phyloP scores from a whole-genome alignment of 768 basidiomycete species.

The Jaapia argillacea region DNA sequence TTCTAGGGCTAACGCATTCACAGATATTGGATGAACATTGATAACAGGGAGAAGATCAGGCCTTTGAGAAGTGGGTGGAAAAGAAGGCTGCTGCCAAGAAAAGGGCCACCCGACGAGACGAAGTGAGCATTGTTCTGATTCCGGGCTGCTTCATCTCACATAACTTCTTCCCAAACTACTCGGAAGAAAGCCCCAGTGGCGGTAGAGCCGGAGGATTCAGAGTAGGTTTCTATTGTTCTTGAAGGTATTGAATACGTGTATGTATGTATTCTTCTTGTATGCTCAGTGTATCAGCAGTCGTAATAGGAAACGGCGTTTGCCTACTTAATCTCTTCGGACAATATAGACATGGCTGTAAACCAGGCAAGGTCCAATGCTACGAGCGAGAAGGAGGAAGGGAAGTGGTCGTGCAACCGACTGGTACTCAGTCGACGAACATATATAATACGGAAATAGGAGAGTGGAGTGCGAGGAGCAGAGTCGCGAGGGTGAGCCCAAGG shows the following conservation, averaged over 20 bases:
- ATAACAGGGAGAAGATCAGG: slow-evolving; percentile 83
- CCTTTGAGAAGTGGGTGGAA: slow-evolving; percentile 76
- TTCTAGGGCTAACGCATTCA: slow-evolving; percentile 1
- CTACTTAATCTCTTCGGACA: background rate
- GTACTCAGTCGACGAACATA: too few species aligned
- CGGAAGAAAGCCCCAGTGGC: too few species aligned
- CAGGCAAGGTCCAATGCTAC: too few species aligned
- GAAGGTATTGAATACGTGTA: too few species aligned
- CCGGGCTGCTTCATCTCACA: background rate
- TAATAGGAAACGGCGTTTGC: background rate
- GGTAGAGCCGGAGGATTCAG: too few species aligned
- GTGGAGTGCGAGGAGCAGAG: background rate
- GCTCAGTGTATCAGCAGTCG: background rate
- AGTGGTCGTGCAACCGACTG: too few species aligned
- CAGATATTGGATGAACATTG: slow-evolving; percentile 81
- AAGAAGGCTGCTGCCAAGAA: slow-evolving; percentile 73
- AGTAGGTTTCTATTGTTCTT: too few species aligned
- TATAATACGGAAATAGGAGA: too few species aligned
- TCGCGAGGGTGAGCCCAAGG: background rate
- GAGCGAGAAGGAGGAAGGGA: too few species aligned
- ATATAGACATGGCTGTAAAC: background rate
- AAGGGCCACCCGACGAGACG: slow-evolving; percentile 43
- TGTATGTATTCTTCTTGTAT: background rate
- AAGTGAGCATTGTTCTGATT: slow-evolving; percentile 20
- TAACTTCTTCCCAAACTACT: too few species aligned